Evolutionary conservation across 148 eudicot species (phyloP), one percentile per base, ranked within the genome.

Genomic region (Pouteria glomerata): DNA sequence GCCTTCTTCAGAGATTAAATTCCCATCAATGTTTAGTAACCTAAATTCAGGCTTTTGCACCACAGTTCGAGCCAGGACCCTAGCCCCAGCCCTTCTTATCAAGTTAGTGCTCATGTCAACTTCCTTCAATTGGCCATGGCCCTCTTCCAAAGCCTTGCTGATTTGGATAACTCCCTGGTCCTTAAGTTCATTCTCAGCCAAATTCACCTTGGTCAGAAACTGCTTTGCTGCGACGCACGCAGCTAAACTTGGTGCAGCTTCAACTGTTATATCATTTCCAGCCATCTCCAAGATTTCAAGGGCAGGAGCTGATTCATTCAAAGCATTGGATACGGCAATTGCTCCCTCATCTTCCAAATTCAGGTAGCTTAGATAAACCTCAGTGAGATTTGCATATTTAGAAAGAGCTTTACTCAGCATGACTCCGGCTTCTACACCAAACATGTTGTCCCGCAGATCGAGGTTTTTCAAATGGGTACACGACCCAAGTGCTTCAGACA

Each of bases 321-420:
- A 69, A 62, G 83, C 75, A 73, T 80, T 61, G 23, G 84, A 80
- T 47, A 88, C 56, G 44, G 90, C 86, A 47, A 73, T 75, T n/a
- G 82, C 78, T 56, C 88, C 90, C 24, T 82, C 82, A 73, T 88
- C 88, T 74, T 82, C 93, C 57, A 88, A 74, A 78, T 88, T 88
- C 55, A 88, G 73, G 77, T 86, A 82, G 73, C 90, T 85, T 69
- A 88, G 68, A 71, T 88, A 83, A 58, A 85, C 21, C 59, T 88
- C 89, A 6, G 71, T 78, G 13, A 88, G 86, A 84, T 80, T 68
- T 34, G 78, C 62, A 62, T 76, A 77, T 56, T 47, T 68, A 16
- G 65, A 64, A 6, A 86, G 72, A 29, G 86, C 77, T 60, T 80
- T 81, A 52, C 93, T 80, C 76, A 88, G 75, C 51, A 74, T 72